Conservation (phyloP, 768 basidiomycete species). For the Russula emetica region DNA sequence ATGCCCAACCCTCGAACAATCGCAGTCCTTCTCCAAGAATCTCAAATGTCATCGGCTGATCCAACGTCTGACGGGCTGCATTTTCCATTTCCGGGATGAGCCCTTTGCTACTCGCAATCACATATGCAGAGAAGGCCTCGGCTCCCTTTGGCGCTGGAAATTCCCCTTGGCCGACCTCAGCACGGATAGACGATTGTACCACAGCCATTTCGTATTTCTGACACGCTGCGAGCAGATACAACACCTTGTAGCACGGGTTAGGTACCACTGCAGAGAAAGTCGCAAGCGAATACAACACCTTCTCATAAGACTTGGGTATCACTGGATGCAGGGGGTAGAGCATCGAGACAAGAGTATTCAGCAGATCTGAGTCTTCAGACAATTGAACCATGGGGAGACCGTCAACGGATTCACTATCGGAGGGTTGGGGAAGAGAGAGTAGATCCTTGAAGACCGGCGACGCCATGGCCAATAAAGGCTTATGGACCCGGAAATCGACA, state of each 20-base stretch:
- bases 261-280: no score
- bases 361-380: slow-evolving; percentile 8
- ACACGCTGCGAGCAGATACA: slow-evolving; percentile 21
- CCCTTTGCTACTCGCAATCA: neutral
- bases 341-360: slow-evolving; percentile 10
- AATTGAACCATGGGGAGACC: slow-evolving; percentile 9
- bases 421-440: slow-evolving; percentile 20
- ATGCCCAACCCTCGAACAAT: neutral
- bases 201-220: slow-evolving; percentile 31
- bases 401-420: neutral
- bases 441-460: slow-evolving; percentile 22
- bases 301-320: slow-evolving; percentile 6
- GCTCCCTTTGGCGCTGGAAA: neutral
- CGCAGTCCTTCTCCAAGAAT: neutral
- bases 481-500: slow-evolving; percentile 16
- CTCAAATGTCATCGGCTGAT: neutral
- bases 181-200: slow-evolving; percentile 1
- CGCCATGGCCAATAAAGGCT: neutral
- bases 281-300: neutral
- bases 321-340: slow-evolving; percentile 11
- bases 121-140: neutral
- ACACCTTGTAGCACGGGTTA: neutral
- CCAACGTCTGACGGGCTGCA: neutral
- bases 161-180: neutral
- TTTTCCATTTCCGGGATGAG: neutral